Percentiles rank a stretch among this genome's conserved stretches.
Evolutionary conservation across 495 filamentous ascomycete species (phyloP).

Genomic region (Evansstolkia leycettana): DNA sequence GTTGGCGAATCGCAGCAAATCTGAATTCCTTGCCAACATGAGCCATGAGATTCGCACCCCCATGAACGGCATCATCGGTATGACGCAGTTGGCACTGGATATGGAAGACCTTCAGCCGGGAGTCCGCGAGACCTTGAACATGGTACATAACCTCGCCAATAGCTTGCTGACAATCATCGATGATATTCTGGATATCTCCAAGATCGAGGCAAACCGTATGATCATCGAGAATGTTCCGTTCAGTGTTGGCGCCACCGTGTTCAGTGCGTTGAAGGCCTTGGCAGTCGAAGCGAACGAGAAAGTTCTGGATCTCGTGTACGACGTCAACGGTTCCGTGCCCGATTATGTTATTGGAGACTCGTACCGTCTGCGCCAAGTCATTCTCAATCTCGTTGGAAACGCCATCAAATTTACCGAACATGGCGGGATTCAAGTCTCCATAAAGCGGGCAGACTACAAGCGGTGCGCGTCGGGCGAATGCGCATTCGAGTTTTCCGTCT

Average conservation of each 20-base stretch:
- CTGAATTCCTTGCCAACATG: constrained; percentile 57
- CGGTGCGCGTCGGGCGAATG: constrained; percentile 17
- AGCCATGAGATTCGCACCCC: constrained; percentile 77
- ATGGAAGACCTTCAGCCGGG: constrained; percentile 58
- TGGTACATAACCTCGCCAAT: constrained; percentile 75
- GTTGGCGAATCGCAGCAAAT: constrained; percentile 43
- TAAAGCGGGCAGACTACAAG: constrained; percentile 40
- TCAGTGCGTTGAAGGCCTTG: constrained; percentile 42
- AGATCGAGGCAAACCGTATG: constrained; percentile 67
- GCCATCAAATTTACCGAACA: constrained; percentile 74
- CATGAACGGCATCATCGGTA: constrained; percentile 56
- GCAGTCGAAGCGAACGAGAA: constrained; percentile 80
- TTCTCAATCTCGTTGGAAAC: constrained; percentile 72
- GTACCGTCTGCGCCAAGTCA: constrained; percentile 63
- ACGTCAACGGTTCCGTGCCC: constrained; percentile 30
- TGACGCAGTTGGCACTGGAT: constrained; percentile 46
- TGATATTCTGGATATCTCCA: constrained; percentile 76
- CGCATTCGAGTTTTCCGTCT: constrained; percentile 41
- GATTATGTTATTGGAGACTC: constrained; percentile 47
- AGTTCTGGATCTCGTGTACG: constrained; percentile 37
- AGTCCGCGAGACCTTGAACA: constrained; percentile 78
- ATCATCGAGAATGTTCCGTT: constrained; percentile 58
- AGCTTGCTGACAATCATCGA: constrained; percentile 72
- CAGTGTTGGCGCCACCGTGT: constrained; percentile 31
- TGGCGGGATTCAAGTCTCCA: constrained; percentile 47